phyloP scores from a whole-genome alignment of 208 protist genomes.

The Leishmania major region DNA sequence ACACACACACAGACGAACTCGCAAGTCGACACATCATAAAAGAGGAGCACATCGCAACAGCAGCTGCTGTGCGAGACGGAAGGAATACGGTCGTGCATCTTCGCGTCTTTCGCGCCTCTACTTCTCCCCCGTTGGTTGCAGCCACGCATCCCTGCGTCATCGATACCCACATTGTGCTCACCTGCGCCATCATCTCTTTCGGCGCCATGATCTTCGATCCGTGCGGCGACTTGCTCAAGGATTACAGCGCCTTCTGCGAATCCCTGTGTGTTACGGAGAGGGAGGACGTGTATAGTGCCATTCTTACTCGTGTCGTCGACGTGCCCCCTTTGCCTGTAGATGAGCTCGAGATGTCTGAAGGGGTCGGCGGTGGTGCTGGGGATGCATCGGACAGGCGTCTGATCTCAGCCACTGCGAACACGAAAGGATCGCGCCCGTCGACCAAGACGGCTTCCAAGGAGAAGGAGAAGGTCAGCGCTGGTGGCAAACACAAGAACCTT shows the following conservation, averaged over 20 bases:
- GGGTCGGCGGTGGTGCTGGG: background rate
- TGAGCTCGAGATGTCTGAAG: background rate
- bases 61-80: background rate
- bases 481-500: conserved; percentile 12
- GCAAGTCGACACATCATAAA: background rate
- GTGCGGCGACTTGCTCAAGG: conserved; percentile 78
- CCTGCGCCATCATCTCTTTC: background rate
- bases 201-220: conserved; percentile 78
- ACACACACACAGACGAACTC: background rate
- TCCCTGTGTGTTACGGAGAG: conserved; percentile 77
- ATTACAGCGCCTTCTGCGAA: conserved; percentile 91
- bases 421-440: conserved; percentile 2
- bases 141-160: background rate
- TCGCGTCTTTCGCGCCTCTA: background rate
- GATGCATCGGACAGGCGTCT: conserved; percentile 5
- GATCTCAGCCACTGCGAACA: background rate
- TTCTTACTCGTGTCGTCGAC: conserved; percentile 30
- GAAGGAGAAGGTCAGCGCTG: conserved; percentile 9
- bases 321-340: conserved; percentile 10
- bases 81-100: background rate
- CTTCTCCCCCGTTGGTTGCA: background rate
- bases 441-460: conserved; percentile 6
- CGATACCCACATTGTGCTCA: background rate
- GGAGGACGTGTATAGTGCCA: conserved; percentile 79
- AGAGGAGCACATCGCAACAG: background rate